phyloP scores from a whole-genome alignment of 495 filamentous ascomycete species.

The Lasiosphaeria miniovina region DNA sequence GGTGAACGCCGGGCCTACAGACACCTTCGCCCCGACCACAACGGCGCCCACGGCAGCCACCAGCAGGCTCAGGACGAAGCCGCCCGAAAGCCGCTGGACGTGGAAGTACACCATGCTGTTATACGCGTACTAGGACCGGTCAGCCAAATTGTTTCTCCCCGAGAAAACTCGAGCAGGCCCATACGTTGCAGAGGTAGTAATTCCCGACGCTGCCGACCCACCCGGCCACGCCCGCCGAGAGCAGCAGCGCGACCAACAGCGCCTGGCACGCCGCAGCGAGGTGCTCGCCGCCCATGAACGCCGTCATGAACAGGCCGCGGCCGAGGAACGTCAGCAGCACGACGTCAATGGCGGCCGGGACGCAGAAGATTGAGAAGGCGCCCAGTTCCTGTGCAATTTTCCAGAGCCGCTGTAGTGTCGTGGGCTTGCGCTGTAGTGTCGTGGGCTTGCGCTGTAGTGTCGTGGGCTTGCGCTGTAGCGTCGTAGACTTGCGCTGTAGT shows the following conservation, averaged over 20 bases:
- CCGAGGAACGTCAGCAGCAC: constrained; percentile 25
- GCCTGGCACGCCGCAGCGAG: constrained; percentile 23
- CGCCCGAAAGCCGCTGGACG: constrained; percentile 28
- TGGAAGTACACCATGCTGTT: constrained; percentile 33
- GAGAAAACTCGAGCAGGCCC: background rate
- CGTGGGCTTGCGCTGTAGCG: no score
- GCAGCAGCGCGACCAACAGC: constrained; percentile 23
- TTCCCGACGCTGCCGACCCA: constrained; percentile 33
- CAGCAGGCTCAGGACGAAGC: constrained; percentile 22
- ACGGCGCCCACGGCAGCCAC: constrained; percentile 18
- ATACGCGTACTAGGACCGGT: constrained; percentile 21
- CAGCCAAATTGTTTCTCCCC: background rate
- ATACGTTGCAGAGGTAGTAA: constrained; percentile 29
- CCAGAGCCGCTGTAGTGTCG: background rate
- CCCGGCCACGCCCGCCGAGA: constrained; percentile 29
- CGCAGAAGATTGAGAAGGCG: constrained; percentile 28
- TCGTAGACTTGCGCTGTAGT: no score
- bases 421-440: background rate
- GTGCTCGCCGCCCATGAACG: constrained; percentile 24
- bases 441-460: background rate
- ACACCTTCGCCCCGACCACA: constrained; percentile 15
- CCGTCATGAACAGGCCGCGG: constrained; percentile 31
- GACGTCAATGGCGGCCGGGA: constrained; percentile 29
- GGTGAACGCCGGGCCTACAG: constrained; percentile 37
- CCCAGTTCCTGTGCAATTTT: constrained; percentile 13